Conservation (phyloP, 2,329 filamentous ascomycete species). For the Pseudocercospora crystallina region DNA sequence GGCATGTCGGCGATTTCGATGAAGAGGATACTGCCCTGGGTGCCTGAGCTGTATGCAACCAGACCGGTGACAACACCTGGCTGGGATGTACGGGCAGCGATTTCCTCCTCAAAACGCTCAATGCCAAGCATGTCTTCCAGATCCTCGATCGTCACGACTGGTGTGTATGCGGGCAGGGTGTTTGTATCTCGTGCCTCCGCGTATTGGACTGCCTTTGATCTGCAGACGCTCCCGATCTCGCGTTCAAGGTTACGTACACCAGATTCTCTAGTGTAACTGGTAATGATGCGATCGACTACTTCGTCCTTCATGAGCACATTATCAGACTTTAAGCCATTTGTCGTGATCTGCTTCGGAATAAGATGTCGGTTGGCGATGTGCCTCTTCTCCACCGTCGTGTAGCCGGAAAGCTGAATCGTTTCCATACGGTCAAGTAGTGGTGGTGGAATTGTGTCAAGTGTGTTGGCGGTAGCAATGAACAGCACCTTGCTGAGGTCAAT, state of each 20-base stretch:
- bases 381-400: slow-evolving; percentile 94
- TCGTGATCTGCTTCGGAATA: slow-evolving; percentile 91
- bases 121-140: slow-evolving; percentile 89
- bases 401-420: slow-evolving; percentile 87
- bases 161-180: slow-evolving; percentile 64
- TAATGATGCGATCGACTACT: slow-evolving; percentile 92
- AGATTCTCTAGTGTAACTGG: slow-evolving; percentile 92
- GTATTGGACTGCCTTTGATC: slow-evolving; percentile 91
- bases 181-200: slow-evolving; percentile 81
- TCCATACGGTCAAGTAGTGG: slow-evolving; percentile 96
- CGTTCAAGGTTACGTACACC: slow-evolving; percentile 95
- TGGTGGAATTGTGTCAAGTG: slow-evolving; percentile 89
- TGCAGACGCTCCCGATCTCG: slow-evolving; percentile 91
- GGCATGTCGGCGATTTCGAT: slow-evolving; percentile 99
- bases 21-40: slow-evolving; percentile 94
- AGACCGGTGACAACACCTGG: slow-evolving; percentile 95
- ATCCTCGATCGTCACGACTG: slow-evolving; percentile 72
- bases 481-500: slow-evolving; percentile 95
- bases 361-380: slow-evolving; percentile 91
- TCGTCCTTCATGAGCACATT: slow-evolving; percentile 77
- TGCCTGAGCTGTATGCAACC: slow-evolving; percentile 89
- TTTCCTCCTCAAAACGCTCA: slow-evolving; percentile 92
- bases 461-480: slow-evolving; percentile 97
- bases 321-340: slow-evolving; percentile 76
- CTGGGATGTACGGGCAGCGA: slow-evolving; percentile 76